A percentile compares a stretch with the other conserved stretches of the same genome.
These are phyloP conservation scores for Verruconis gallopava DNA, from an alignment of 2,329 filamentous ascomycete genomes.

Conservation along the genomic window DNA sequence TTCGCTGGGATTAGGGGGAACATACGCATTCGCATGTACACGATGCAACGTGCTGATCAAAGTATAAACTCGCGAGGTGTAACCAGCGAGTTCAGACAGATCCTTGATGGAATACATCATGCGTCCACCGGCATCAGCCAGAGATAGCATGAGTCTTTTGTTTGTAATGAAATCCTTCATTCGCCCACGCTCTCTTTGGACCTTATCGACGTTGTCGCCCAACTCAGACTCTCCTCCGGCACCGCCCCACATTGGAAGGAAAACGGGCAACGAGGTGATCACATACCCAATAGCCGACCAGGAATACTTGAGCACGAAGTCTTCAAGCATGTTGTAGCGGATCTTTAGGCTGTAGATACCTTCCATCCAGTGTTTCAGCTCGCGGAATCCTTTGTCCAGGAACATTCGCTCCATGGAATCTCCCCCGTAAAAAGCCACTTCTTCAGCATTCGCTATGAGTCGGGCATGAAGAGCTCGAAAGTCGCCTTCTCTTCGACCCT, in stretches of 20 bases:
- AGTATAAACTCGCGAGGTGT: slow-evolving; percentile 91
- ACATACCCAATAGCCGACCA: slow-evolving; percentile 98
- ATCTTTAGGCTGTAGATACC: slow-evolving; percentile 96
- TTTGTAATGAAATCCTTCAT: slow-evolving; percentile 99
- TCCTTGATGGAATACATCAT: slow-evolving; percentile 99
- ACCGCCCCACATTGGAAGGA: slow-evolving; percentile 88
- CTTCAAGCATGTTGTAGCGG: slow-evolving; percentile 95
- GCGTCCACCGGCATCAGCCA: slow-evolving; percentile 87
- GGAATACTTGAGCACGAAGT: slow-evolving; percentile 95
- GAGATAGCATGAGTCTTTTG: slow-evolving; percentile 92
- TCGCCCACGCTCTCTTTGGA: slow-evolving; percentile 61
- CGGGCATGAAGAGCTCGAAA: slow-evolving; percentile 85
- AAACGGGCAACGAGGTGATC: slow-evolving; percentile 82
- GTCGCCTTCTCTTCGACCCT: slow-evolving; percentile 88
- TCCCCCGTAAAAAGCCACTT: slow-evolving; percentile 94
- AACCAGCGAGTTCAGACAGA: slow-evolving; percentile 84
- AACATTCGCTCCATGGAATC: slow-evolving; percentile 92
- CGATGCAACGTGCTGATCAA: slow-evolving; percentile 89
- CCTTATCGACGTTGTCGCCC: slow-evolving; percentile 34
- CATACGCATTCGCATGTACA: slow-evolving; percentile 83
- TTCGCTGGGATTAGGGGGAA: slow-evolving; percentile 48
- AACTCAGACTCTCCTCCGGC: slow-evolving; percentile 61
- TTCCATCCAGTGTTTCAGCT: slow-evolving; percentile 94
- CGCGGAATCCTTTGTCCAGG: slow-evolving; percentile 81
- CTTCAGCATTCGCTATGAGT: slow-evolving; percentile 91